Conservation (phyloP, 257 asterid genomes). For the Schizonepeta tenuifolia region DNA sequence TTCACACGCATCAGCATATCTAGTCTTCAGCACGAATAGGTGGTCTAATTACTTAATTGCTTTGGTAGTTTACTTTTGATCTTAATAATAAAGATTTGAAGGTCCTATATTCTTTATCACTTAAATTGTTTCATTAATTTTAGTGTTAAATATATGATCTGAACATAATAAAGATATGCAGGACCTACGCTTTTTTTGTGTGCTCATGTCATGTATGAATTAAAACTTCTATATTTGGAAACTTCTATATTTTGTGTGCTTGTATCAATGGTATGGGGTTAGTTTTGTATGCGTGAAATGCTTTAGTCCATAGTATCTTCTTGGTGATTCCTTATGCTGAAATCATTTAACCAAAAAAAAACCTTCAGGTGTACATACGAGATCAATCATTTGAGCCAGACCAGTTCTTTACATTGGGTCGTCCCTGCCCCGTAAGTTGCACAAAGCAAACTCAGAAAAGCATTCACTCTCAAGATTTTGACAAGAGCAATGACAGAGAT, state of each 20-base stretch:
- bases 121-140: background rate
- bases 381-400: conserved; percentile 80
- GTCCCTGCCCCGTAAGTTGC: conserved; percentile 73
- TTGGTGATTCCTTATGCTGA: conserved; percentile 25
- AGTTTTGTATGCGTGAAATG: conserved; percentile 6
- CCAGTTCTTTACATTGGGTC: conserved; percentile 76
- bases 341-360: background rate
- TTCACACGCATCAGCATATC: background rate
- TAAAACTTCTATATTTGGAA: background rate
- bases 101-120: background rate
- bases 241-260: too few species aligned
- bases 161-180: background rate
- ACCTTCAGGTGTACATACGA: conserved; percentile 81
- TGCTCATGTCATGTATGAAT: background rate
- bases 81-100: background rate
- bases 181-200: background rate
- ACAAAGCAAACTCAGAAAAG: conserved; percentile 54
- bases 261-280: background rate
- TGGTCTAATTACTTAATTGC: conserved; percentile 9
- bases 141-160: background rate
- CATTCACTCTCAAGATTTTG: conserved; percentile 53
- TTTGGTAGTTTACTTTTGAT: background rate
- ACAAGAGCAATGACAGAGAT: conserved; percentile 39
- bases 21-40: background rate
- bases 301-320: conserved; percentile 9